Conservation (phyloP, 1,284 basidiomycete genomes). For the Leccinum fuscescens region DNA sequence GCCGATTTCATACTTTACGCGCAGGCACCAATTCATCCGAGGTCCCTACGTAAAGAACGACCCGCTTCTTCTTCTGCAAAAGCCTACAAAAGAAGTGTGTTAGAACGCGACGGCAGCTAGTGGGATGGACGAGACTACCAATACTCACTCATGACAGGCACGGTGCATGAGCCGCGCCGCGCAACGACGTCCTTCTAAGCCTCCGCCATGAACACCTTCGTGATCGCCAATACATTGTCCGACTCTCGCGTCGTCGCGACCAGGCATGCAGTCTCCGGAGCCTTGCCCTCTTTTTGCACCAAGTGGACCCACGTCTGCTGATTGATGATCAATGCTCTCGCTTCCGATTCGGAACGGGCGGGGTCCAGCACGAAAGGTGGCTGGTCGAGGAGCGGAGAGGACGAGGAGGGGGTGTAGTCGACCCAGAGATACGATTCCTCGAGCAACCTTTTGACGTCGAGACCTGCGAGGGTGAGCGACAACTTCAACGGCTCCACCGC, state of each 20-base stretch:
- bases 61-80: conserved; percentile 35
- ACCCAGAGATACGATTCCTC: no score
- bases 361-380: conserved; percentile 45
- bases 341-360: background rate
- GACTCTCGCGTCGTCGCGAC: conserved; percentile 52
- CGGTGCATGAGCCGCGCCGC: conserved; percentile 45
- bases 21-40: conserved; percentile 18
- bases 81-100: conserved; percentile 17
- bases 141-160: conserved; percentile 41
- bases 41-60: conserved; percentile 52
- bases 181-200: conserved; percentile 39
- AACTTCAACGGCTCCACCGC: conserved; percentile 76
- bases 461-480: conserved; percentile 24
- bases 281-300: conserved; percentile 26
- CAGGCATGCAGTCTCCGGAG: conserved; percentile 57
- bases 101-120: background rate
- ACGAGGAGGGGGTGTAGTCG: no score
- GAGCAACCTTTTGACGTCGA: no score
- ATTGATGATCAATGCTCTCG: conserved; percentile 41
- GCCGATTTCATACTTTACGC: conserved; percentile 22
- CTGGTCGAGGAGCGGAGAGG: background rate
- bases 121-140: background rate
- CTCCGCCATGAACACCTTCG: conserved; percentile 50
- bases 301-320: conserved; percentile 62
- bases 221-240: conserved; percentile 42